Base-by-base conservation (phyloP, 257 asterid genomes). In the Jasminum sambac region DNA sequence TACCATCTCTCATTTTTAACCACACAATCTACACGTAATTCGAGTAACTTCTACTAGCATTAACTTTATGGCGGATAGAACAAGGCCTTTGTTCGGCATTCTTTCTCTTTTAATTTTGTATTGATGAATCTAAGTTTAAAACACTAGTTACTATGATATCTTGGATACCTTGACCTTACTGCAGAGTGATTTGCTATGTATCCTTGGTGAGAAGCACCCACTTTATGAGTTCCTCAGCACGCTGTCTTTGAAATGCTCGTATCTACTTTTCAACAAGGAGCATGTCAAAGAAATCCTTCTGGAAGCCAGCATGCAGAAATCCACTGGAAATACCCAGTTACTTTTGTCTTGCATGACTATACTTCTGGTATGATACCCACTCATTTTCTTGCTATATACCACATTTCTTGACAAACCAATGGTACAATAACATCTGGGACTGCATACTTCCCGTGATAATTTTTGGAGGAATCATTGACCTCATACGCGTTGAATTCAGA, bases 301-400 rank as follows among this genome's bases (percentile, higher is more conserved):
- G 74, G 95, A 89, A 86, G 91, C 89, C 75, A 85, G 81, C 21
- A 44, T 69, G 19, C 95, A 87, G 77, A 95, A 92, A 76, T 80
- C 96, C 62, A 76, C 86, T 73, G 99, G 92, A 79, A 87, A 78
- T 79, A 82, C 79, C 16, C 92, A 85, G 74, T 73, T 90, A 68
- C 80, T 86, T 77, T 82, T 86, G 82, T 86, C 98, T 74, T 88
- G 98, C 92, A 95, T 92, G 96, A 85, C 90, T 68, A 80, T 92
- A 72, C 96, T 95, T 76, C 97, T 92, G 98, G 99, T 95, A 90
- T 39, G 80, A 34, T 64, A 64, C 64, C 41, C 48, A 64, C 69
- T 52, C 68, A 25, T 68, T 43, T 69, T 66, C 38, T 44, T 66
- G 77, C 58, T 66, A 38, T 61, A 50, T 72, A 63, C 8, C 40